Percentiles rank a stretch among this genome's conserved stretches.
Conservation (phyloP, 2,329 filamentous ascomycete species). For the Diaporthe vaccinii region DNA sequence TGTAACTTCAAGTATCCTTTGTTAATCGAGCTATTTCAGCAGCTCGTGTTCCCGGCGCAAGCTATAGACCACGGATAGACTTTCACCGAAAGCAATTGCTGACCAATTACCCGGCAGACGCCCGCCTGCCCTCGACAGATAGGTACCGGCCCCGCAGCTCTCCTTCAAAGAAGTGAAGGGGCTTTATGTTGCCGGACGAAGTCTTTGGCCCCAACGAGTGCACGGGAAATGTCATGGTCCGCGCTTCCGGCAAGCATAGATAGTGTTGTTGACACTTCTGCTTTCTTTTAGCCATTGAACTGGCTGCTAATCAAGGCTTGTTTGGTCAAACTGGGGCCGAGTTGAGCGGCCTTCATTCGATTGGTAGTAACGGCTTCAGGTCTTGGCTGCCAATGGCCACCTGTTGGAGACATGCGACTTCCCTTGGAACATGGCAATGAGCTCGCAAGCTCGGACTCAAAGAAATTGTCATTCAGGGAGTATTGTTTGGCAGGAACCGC, state of each 20-base stretch:
- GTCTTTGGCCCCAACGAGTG: not conserved
- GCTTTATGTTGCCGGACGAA: no score
- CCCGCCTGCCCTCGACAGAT: slow-evolving; percentile 23
- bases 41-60: not conserved
- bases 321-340: not conserved
- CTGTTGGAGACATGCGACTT: no score
- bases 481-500: no score
- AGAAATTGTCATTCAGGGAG: no score
- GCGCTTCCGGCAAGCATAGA: no score
- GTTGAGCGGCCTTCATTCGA: no score
- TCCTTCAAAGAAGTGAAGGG: not conserved
- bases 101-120: not conserved
- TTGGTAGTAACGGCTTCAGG: not conserved
- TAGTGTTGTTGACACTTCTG: not conserved
- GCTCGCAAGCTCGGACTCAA: not conserved
- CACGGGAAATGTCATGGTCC: not conserved
- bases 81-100: not conserved
- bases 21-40: not conserved
- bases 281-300: not conserved
- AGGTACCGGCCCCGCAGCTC: slow-evolving; percentile 27
- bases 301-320: not conserved
- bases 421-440: not conserved
- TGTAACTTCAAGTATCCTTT: not conserved
- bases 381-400: no score
- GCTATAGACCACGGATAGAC: not conserved